Percentiles rank a stretch among this genome's conserved stretches.
Evolutionary conservation across 2,329 filamentous ascomycete genomes (phyloP).

Genomic region (Colletotrichum sp.): DNA sequence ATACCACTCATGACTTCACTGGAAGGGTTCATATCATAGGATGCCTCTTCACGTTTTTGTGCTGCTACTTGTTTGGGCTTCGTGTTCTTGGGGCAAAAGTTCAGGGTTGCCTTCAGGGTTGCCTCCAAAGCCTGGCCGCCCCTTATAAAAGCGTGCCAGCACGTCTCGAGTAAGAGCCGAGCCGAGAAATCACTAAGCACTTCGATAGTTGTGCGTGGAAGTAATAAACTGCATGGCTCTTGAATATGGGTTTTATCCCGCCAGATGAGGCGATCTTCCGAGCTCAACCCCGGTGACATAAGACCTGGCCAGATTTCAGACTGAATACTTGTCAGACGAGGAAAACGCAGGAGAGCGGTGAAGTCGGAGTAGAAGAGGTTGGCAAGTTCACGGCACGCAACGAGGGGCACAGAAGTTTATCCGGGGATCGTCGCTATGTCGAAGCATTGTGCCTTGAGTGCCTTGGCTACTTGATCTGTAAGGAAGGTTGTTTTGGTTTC

Average conservation of each 20-base stretch:
- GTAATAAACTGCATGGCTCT: too few species aligned
- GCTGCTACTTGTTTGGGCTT: not conserved
- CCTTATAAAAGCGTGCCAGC: accelerated
- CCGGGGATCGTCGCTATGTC: not conserved
- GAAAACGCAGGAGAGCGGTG: not conserved
- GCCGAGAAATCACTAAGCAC: too few species aligned
- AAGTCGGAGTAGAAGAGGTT: not conserved
- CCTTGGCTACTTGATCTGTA: not conserved
- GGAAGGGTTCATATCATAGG: not conserved
- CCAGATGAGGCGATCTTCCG: accelerated
- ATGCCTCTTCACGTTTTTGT: accelerated
- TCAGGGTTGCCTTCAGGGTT: not conserved
- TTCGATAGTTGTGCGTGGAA: too few species aligned
- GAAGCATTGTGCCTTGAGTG: not conserved
- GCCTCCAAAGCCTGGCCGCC: not conserved
- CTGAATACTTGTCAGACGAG: not conserved
- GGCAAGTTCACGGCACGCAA: accelerated
- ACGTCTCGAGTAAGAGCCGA: not conserved
- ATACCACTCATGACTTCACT: not conserved
- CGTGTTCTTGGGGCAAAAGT: accelerated
- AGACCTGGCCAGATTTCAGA: accelerated
- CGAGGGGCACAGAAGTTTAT: not conserved
- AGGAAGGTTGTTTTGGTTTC: not conserved
- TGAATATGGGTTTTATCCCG: not conserved
- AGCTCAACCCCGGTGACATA: accelerated